Base-by-base conservation (phyloP, 2,329 filamentous ascomycete species). In the Ceratocystis variospora region DNA sequence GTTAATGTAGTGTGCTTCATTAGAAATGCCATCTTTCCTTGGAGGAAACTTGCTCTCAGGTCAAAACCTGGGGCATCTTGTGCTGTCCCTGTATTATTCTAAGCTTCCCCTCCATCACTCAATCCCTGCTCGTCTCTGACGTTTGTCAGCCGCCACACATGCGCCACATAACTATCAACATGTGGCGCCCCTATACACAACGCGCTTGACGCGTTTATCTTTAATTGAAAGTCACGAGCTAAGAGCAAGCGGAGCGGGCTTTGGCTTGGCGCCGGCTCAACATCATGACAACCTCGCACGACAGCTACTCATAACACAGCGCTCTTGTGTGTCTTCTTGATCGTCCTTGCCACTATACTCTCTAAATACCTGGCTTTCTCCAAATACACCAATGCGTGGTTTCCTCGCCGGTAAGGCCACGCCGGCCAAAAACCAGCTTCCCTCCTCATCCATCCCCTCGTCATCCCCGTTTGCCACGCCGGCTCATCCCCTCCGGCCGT, bases 401-500 rank as follows among this genome's bases (percentile, higher is more conserved):
- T 70, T 69, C 61, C 63, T 70, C 22, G 66, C 66, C 22, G 67
- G 66, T 37, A 67, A 69, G 64, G 67, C 68, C 53, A 70, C 68
- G 50, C 65, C 64, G 25, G 57, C 68, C 28, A 68, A 68, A 53
- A 41, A 57, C 46, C 61, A 55, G 17, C 73, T 75, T 53, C 75
- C 73, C 8, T 78, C 79, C 2, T 85, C 88, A 63, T 81, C 83
- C 53, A 85, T 94, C 68, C 90, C 90, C 3, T 96, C 92, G 0
- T 96, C 91, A 0, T 96, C 91, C 22, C 90, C 92, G 7, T 96
- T 96, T 76, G 90, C 85, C 63, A 96, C 92, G 1, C 92, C 92
- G 1, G 83, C 85, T 55, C 88, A 94, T 74, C 89, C 91, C 57
- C 83, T 94, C 63, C 83, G 82, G 71, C 83, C 87, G 17, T 86